Evolutionary conservation across 139 green algal genomes (phyloP), one percentile per base, ranked within the genome.

Genomic region (Chlorella sp.): DNA sequence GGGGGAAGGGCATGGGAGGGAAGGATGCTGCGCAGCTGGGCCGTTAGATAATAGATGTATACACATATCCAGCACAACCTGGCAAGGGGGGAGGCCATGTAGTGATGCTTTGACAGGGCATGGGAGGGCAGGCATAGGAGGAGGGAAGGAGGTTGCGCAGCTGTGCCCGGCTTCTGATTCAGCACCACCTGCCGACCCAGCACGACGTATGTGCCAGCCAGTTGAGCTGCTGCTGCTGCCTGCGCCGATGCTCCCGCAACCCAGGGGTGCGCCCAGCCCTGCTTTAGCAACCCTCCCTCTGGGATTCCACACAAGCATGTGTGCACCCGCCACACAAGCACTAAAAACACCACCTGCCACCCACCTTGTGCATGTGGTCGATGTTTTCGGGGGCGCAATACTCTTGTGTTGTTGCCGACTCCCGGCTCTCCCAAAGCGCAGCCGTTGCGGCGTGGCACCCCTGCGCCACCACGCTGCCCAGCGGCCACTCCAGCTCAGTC

Each of bases 341-440:
- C 11, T 16, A 26, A 73, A 16, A 26, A 73, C 64, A 73, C 32
- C 64, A 73, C 32, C 32, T 19, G 12, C 22, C 19, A 30, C 81
- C 18, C 76, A 97, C 97, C 95, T 99, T 99, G 91, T 95, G 95
- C 97, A 99, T 99, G 85, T 97, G 91, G 89, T 99, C 96, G 4
- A 99, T 85, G 39, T 97, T 95, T 0, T 95, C 93, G 0, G 86
- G 78, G 14, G 91, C 64, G 30, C 95, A 96, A 90, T 99, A 99
- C 22, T 86, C 28, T 26, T 91, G 78, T 9, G 96, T 97, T 0
- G 82, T 48, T 1, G 90, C 76, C 36, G 93, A 84, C 0, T 97
- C 91, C 34, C 93, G 88, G 37, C 93, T 93, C 0, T 86, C 77
- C 95, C 96, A 98, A 77, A 99, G 86, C 15, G 97, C 98, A 11